A percentile compares a stretch with the other conserved stretches of the same genome.
phyloP scores from a whole-genome alignment of 176 grass and related monocot species.

The Triticum aestivum region DNA sequence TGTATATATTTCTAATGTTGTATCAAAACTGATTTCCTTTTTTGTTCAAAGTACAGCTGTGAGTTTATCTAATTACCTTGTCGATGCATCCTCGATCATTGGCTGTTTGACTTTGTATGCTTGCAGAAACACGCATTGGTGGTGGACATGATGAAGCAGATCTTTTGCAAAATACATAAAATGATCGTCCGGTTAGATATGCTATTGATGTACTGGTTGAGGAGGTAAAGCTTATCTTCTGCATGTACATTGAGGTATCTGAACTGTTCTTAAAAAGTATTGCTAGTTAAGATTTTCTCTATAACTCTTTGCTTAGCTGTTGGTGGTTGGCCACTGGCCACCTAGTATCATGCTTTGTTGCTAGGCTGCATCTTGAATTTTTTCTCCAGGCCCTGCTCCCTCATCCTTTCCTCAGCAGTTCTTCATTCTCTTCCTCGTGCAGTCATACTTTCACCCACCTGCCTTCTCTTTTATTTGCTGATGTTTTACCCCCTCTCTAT shows the following conservation, averaged over 20 bases:
- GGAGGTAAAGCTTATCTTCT: not conserved
- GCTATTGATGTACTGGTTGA: not conserved
- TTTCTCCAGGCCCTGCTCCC: not conserved
- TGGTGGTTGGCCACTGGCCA: not conserved
- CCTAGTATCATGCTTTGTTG: not conserved
- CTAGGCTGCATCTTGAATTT: not conserved
- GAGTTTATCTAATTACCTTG: not conserved
- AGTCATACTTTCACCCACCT: not conserved
- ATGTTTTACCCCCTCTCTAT: not conserved
- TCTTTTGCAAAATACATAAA: not conserved
- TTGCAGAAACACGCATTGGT: not conserved
- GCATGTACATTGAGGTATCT: not conserved
- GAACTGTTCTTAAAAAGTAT: not conserved
- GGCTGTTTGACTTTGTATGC: not conserved
- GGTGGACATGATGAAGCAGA: not conserved
- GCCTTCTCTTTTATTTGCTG: not conserved
- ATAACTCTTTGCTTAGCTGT: not conserved
- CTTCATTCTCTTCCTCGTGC: not conserved
- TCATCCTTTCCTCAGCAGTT: not conserved
- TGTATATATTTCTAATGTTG: too few relatives aligned
- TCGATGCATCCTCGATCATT: not conserved
- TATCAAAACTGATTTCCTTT: too few relatives aligned
- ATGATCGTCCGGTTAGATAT: not conserved
- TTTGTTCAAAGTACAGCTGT: not conserved
- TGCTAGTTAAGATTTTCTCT: not conserved